Conservation (phyloP, 192 early-diverging fungal species). For the Physocladia obscura region DNA sequence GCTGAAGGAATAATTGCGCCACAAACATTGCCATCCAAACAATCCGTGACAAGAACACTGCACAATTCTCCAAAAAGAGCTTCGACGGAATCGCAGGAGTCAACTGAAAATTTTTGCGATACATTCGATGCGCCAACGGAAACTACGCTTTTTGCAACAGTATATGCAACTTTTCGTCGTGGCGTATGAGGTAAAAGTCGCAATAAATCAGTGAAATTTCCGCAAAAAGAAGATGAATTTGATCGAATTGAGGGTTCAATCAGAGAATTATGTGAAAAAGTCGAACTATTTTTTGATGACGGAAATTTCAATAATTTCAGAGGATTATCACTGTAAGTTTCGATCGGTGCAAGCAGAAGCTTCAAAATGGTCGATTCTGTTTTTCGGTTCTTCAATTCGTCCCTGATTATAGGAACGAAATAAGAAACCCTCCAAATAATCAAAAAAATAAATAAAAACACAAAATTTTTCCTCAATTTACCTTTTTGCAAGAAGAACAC, state of each 20-base stretch:
- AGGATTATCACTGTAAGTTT: slow-evolving; percentile 60
- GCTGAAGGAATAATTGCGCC: slow-evolving; percentile 22
- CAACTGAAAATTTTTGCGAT: slow-evolving; percentile 45
- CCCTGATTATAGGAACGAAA: slow-evolving; percentile 30
- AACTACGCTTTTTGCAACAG: slow-evolving; percentile 59
- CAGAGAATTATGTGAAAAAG: slow-evolving; percentile 32
- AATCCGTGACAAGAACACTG: slow-evolving; percentile 76
- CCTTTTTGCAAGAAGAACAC: slow-evolving; percentile 49
- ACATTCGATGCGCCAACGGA: not conserved
- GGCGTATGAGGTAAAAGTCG: slow-evolving; percentile 78
- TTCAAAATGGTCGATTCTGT: slow-evolving; percentile 74
- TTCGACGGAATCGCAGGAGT: slow-evolving; percentile 71
- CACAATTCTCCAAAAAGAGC: slow-evolving; percentile 76
- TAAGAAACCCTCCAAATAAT: too few relatives aligned
- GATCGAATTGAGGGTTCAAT: slow-evolving; percentile 14
- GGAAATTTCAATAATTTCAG: slow-evolving; percentile 51
- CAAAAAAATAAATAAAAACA: too few relatives aligned
- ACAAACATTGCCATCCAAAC: slow-evolving; percentile 70
- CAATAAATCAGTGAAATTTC: slow-evolving; percentile 79
- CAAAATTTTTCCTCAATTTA: not conserved
- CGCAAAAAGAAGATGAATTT: slow-evolving; percentile 34
- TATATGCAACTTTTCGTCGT: slow-evolving; percentile 78
- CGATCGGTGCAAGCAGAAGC: slow-evolving; percentile 80
- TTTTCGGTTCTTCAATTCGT: slow-evolving; percentile 68
- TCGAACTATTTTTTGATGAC: slow-evolving; percentile 30